Evolutionary conservation across 2,329 filamentous ascomycete genomes (phyloP), one percentile per base, ranked within the genome.

Genomic region (Fonsecaea monophora): DNA sequence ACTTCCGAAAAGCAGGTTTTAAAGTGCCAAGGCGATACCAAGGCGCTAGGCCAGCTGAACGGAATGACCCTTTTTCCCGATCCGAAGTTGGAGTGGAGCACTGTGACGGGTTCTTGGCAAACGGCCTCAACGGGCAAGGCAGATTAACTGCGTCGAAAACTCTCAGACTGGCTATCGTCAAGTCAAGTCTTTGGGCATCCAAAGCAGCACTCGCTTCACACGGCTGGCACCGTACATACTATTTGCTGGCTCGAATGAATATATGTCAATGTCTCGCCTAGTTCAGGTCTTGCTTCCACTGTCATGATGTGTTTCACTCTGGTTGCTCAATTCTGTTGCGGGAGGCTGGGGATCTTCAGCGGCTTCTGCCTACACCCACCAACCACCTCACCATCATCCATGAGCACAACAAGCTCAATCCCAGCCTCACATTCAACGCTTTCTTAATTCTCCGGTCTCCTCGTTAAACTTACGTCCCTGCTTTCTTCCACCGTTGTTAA

Each of bases 261-360:
- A 50, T 13, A 25, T 25, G 25, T 25, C 25, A 25, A 25, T n/a
- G 34, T 6, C n/a, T 15, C 25, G 40, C 18, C 53, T 37, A 61
- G 53, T 57, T 57, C 67, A 61, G 45, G 50, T 57, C 61, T 37
- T 9, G 25, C 18, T 54, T 48, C 53, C 25, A 15, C 54, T 34
- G 38, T 30, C 25, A 58, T 61, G 56, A 68, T 70, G 68, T 70
- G 68, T 68, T 66, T 68, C 62, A 64, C 66, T 65, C 68, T 68
- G 60, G 60, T 62, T 66, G 68, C 42, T 68, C 53, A 57, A 59
- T 59, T 10, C 18, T 45, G 15, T 48, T 61, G 45, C 18, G 63
- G 57, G 65, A 68, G 68, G 68, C 67, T 69, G 67, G 66, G 66
- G 62, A 40, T 54, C 50, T 40, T 8, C 18, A 53, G 53, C 25